phyloP scores from a whole-genome alignment of 192 early-diverging fungal genomes.

The Chytriomyces sp. region DNA sequence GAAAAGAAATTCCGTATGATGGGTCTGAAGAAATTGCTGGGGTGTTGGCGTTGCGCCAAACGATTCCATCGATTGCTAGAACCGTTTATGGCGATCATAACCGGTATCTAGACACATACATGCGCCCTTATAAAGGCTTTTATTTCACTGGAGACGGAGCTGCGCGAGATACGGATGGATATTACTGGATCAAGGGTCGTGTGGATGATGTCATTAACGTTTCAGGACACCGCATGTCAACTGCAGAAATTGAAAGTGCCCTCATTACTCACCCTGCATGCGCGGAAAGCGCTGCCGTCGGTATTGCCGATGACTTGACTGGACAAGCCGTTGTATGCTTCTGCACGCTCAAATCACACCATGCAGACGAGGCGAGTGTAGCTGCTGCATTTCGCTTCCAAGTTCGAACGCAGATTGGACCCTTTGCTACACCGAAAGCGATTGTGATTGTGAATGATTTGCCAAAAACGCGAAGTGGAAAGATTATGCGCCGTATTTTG shows the following conservation, averaged over 20 bases:
- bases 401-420: conserved; percentile 88
- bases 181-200: conserved; percentile 94
- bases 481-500: conserved; percentile 95
- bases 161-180: conserved; percentile 88
- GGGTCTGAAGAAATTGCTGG: conserved; percentile 87
- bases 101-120: conserved; percentile 92
- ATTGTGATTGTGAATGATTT: conserved; percentile 86
- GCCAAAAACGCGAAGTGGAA: conserved; percentile 95
- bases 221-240: conserved; percentile 90
- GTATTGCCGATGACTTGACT: conserved; percentile 83
- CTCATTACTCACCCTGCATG: conserved; percentile 76
- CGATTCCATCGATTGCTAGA: conserved; percentile 92
- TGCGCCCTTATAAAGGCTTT: conserved; percentile 86
- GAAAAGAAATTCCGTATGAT: conserved; percentile 67
- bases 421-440: conserved; percentile 89
- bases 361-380: conserved; percentile 52
- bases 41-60: conserved; percentile 83
- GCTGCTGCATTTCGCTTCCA: conserved; percentile 71
- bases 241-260: conserved; percentile 93
- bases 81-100: conserved; percentile 90
- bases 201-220: conserved; percentile 94
- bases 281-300: conserved; percentile 91
- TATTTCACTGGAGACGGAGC: conserved; percentile 98
- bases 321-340: conserved; percentile 91
- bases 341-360: conserved; percentile 75